phyloP scores from a whole-genome alignment of 768 basidiomycete species.

The Mrakia hoshinonis region DNA sequence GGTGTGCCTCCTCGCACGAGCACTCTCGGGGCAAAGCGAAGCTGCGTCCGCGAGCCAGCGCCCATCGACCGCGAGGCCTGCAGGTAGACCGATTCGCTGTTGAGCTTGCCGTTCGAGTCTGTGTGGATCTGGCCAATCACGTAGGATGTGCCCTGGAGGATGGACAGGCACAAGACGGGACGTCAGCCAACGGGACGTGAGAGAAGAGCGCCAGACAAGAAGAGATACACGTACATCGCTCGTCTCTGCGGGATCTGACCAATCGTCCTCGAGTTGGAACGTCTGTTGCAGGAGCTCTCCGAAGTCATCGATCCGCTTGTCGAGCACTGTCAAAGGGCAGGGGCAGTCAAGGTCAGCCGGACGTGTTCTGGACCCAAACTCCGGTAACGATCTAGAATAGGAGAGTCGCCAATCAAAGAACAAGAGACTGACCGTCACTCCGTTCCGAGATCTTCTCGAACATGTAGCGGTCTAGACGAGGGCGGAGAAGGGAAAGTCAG shows the following conservation, averaged over 20 bases:
- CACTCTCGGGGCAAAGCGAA: slow-evolving; percentile 60
- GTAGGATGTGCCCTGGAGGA: slow-evolving; percentile 52
- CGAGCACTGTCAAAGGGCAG: slow-evolving; percentile 52
- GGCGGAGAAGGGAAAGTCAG: not conserved
- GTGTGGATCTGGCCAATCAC: slow-evolving; percentile 57
- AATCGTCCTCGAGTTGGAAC: slow-evolving; percentile 58
- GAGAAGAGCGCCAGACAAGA: not conserved
- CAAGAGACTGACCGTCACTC: slow-evolving; percentile 56
- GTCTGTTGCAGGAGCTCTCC: slow-evolving; percentile 62
- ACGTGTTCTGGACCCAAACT: too few species aligned
- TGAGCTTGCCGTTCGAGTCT: slow-evolving; percentile 49
- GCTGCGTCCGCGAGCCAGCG: slow-evolving; percentile 51
- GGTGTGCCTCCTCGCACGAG: slow-evolving; percentile 58
- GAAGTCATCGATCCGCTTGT: slow-evolving; percentile 78
- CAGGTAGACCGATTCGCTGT: slow-evolving; percentile 63
- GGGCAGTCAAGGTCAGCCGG: not conserved
- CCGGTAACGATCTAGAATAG: too few species aligned
- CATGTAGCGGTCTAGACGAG: slow-evolving; percentile 64
- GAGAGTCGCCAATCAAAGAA: not conserved
- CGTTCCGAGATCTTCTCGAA: slow-evolving; percentile 80
- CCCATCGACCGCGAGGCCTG: slow-evolving; percentile 76
- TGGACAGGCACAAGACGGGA: not conserved
- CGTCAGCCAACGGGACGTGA: not conserved
- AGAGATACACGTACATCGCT: slow-evolving; percentile 43
- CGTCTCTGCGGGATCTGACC: slow-evolving; percentile 62